Conservation (phyloP, 2,329 filamentous ascomycete species). For the Pseudopyrenochaeta lycopersici region DNA sequence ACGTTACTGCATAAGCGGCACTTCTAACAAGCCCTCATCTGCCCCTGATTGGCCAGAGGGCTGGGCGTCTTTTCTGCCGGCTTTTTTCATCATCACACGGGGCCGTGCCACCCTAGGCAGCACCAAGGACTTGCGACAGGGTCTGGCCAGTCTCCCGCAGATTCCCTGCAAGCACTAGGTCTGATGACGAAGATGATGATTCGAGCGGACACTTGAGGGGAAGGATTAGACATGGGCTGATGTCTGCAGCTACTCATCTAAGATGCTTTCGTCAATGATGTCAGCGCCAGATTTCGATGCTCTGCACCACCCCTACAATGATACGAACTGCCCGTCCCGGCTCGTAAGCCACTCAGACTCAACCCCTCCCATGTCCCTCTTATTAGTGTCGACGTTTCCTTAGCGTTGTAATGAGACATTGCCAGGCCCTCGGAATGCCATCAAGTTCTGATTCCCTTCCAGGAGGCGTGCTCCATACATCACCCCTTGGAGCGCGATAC, state of each 20-base stretch:
- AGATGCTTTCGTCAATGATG: slow-evolving; percentile 36
- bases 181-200: slow-evolving; percentile 33
- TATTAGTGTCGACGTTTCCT: not conserved
- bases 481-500: not conserved
- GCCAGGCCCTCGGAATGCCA: not conserved
- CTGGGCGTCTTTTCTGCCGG: slow-evolving; percentile 36
- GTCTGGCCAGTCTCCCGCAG: slow-evolving; percentile 41
- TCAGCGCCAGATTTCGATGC: slow-evolving; percentile 37
- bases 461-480: not conserved
- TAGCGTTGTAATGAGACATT: not conserved
- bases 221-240: slow-evolving; percentile 48
- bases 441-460: not conserved
- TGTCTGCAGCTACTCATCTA: slow-evolving; percentile 40
- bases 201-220: slow-evolving; percentile 40
- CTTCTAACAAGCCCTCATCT: slow-evolving; percentile 33
- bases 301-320: slow-evolving; percentile 20
- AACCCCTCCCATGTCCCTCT: slow-evolving; percentile 8
- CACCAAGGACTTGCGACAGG: slow-evolving; percentile 34
- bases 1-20: slow-evolving; percentile 52
- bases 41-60: slow-evolving; percentile 35
- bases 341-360: slow-evolving; percentile 20
- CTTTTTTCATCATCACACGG: slow-evolving; percentile 40
- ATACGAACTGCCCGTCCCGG: slow-evolving; percentile 26
- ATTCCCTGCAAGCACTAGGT: slow-evolving; percentile 35
- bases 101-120: slow-evolving; percentile 42